Base-by-base conservation (phyloP, 1,284 basidiomycete genomes). In the Trichosporon faecale region DNA sequence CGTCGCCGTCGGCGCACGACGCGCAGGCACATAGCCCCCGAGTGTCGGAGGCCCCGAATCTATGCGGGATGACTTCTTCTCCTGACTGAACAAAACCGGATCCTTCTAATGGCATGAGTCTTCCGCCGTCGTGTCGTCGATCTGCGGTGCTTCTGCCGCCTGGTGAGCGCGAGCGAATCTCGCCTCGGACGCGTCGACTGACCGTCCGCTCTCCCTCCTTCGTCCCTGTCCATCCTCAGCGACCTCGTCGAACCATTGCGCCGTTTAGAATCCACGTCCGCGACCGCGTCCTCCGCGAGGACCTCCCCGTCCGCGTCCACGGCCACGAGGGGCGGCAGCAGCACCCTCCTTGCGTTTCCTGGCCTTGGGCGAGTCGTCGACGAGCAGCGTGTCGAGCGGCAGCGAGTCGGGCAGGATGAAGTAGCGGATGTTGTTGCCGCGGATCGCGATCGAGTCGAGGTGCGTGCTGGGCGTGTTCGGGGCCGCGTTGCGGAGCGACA, bases 311-410 rank as follows among this genome's bases (percentile, higher is more conserved):
- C 78, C 78, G 29, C 57, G 57, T 16, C 80, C 77, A 44, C 79
- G 66, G n/a, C 79, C 78, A 7, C 77, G 76, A 64, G 76, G 67
- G 23, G 72, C 76, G 31, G 78, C 74, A 3, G 74, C 76, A 2
- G 75, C 77, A 6, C 75, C 79, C 68, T 80, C 80, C 72, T 81
- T 83, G 77, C 89, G 87, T 78, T 90, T 91, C 81, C 97, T 98
- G 18, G 96, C 94, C 84, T 97, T 96, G 5, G 96, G 96, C 35
- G 95, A 94, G 81, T 99, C 97, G 82, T 99, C 96, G 25, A 99
- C 95, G 6, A 99, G 88, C 9, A 99, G 88, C 5, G 95, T 98
- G 84, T 99, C 96, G 70, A 99, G 87, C 0, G 96, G 97, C 3
- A 99, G 87, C 0, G 95, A 94, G 84, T 99, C 96, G 12, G 97